Evolutionary conservation across 1,284 basidiomycete species (phyloP).

Genomic region (Sphagnurus paluster): DNA sequence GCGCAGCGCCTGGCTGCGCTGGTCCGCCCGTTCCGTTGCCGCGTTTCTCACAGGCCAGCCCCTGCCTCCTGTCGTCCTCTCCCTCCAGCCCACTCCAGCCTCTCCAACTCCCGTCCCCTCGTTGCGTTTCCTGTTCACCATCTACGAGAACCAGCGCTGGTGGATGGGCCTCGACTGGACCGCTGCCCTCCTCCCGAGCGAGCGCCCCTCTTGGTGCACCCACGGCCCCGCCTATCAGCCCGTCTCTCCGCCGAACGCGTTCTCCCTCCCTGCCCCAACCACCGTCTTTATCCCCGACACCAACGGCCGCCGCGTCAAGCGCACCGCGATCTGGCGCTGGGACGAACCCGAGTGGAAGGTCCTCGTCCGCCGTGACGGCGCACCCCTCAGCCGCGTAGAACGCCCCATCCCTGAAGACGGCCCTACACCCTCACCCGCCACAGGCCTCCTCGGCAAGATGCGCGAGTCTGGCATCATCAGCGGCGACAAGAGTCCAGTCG

Average conservation of each 20-base stretch:
- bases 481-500: conserved; percentile 16
- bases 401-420: conserved; percentile 60
- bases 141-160: conserved; percentile 97
- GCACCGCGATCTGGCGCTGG: conserved; percentile 83
- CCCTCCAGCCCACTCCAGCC: conserved; percentile 37
- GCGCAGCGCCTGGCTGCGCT: conserved; percentile 69
- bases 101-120: conserved; percentile 36
- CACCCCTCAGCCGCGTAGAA: conserved; percentile 52
- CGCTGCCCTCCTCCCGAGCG: conserved; percentile 85
- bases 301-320: conserved; percentile 53
- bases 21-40: conserved; percentile 50
- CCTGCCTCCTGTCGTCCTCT: conserved; percentile 40
- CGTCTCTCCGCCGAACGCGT: conserved; percentile 64
- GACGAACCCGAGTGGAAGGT: conserved; percentile 87
- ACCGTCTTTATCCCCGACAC: conserved; percentile 52
- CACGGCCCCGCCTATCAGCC: conserved; percentile 46
- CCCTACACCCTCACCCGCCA: conserved; percentile 8
- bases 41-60: conserved; percentile 54
- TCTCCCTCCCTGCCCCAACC: conserved; percentile 58
- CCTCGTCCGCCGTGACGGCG: conserved; percentile 58
- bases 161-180: conserved; percentile 93
- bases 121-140: conserved; percentile 81
- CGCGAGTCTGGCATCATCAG: conserved; percentile 34
- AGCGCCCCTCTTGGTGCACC: conserved; percentile 89
- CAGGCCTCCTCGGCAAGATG: conserved; percentile 43